Evolutionary conservation across 2,329 filamentous ascomycete genomes (phyloP), one percentile per base, ranked within the genome.

Genomic region (Lizonia empirigonia): DNA sequence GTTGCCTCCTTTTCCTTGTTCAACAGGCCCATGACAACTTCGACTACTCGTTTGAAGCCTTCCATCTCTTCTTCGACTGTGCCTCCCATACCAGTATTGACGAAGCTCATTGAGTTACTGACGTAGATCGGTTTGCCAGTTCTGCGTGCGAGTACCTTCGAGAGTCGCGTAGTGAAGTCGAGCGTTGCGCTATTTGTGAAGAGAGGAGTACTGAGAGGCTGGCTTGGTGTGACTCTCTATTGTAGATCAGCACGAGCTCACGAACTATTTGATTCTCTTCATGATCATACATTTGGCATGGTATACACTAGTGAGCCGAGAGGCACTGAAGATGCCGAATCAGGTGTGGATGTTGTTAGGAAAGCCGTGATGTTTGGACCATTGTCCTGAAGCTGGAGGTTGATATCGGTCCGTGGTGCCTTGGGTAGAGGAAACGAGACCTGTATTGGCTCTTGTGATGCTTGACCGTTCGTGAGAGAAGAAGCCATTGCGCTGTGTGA

Each of bases 251-350:
- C 12, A 20, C 63, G 44, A 64, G 64, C 59, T 29, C n/a, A n/a
- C n/a, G n/a, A n/a, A n/a, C n/a, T n/a, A n/a, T n/a, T n/a, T n/a
- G n/a, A n/a, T n/a, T n/a, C n/a, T n/a, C n/a, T n/a, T n/a, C n/a
- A 4, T 15, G 8, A 22, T 29, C 78, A 64, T 77, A 96, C 94
- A 76, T 96, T 89, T 13, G 94, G 93, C 71, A 99, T 84, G 2
- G 92, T 90, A 70, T 96, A 97, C 36, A 97, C 90, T 68, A 97
- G 93, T 40, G 91, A 96, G 3, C 94, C 93, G 74, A 97, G 81
- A 1, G 74, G 61, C 2, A 75, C 40, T 6, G 66, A 53, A 7
- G 64, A 41, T 20, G 67, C 56, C 1, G 72, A 65, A 16, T 78
- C 82, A 1, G 77, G 66, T 2, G 77, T 75, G 1, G 70, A 54